Evolutionary conservation across 163 green algal species (phyloP).

Genomic region (Coccomyxa subellipsoidea): DNA sequence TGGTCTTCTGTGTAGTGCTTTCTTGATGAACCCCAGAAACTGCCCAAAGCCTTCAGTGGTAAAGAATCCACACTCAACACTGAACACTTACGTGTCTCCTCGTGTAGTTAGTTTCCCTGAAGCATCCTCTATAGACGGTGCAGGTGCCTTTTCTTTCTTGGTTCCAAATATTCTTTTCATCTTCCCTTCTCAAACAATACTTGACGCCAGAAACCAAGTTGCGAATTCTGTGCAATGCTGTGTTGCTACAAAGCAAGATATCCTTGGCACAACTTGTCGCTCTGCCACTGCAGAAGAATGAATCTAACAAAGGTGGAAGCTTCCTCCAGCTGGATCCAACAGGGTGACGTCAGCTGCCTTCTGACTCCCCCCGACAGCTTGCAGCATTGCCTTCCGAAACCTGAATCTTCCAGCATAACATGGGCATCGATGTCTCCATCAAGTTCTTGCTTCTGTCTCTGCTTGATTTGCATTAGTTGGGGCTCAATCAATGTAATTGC

Average conservation of each 20-base stretch:
- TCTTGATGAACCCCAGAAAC: too few relatives aligned
- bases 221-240: not conserved
- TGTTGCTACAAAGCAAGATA: too few relatives aligned
- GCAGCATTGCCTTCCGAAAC: too few relatives aligned
- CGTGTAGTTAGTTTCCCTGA: slow-evolving; percentile 53
- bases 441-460: not conserved
- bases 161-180: slow-evolving; percentile 96
- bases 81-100: slow-evolving; percentile 58
- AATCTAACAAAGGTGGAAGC: not conserved
- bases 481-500: not conserved
- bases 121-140: slow-evolving; percentile 83
- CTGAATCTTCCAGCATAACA: not conserved
- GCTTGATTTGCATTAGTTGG: not conserved
- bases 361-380: too few relatives aligned
- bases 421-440: not conserved
- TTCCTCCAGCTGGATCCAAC: not conserved
- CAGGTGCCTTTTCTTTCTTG: slow-evolving; percentile 73
- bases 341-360: too few relatives aligned
- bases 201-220: not conserved
- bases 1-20: too few relatives aligned
- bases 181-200: not conserved
- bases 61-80: too few relatives aligned
- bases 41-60: too few relatives aligned
- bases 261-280: too few relatives aligned
- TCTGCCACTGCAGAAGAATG: not conserved